Base-by-base conservation (phyloP, 176 grass and related monocot genomes). In the Dactylis glomerata region DNA sequence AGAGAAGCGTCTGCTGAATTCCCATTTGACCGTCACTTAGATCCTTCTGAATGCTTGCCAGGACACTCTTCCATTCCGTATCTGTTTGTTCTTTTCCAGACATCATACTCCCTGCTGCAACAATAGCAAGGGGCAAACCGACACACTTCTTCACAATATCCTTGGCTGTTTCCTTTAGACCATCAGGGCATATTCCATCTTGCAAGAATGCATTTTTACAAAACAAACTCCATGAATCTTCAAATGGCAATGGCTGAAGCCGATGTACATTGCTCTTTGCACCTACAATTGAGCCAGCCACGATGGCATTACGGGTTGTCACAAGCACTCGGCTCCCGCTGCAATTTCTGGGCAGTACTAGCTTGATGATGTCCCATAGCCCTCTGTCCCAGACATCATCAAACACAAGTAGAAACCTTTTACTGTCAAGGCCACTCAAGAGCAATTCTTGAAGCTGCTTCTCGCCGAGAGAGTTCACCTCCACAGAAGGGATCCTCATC, bases 121-220 rank as follows among this genome's bases (percentile, higher is more conserved):
- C 85, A 68, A 87, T 68, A 31, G 85, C 85, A 46, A 91, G 61
- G 28, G 89, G 89, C 76, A 91, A 84, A 19, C 89, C 89, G 42
- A 41, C 36, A 47, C 85, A 91, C 10, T 87, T 87, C 5, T 68
- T 84, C 30, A 91, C 85, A 63, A 91, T 91, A 47, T 64, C 80
- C 62, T 74, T 33, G 17, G 88, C 79, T 0, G 46, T 78, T 16
- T 87, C 80, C 47, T 41, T 41, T 8, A 90, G n/a, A 30, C 59
- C 31, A 4, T 76, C 76, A 20, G 85, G 85, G 36, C 81, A 87
- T 27, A 68, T 30, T 13, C 82, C 81, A 16, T 73, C 67, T 51
- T 8, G 12, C 26, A 41, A 8, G 64, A 91, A 91, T 8, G 81
- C 89, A 51, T 71, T 91, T 27, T 8, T 87, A 6, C 62, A 81